These are phyloP conservation scores for Azolla pinnata DNA, from an alignment of 75 land plant species.

Conservation along the genomic window DNA sequence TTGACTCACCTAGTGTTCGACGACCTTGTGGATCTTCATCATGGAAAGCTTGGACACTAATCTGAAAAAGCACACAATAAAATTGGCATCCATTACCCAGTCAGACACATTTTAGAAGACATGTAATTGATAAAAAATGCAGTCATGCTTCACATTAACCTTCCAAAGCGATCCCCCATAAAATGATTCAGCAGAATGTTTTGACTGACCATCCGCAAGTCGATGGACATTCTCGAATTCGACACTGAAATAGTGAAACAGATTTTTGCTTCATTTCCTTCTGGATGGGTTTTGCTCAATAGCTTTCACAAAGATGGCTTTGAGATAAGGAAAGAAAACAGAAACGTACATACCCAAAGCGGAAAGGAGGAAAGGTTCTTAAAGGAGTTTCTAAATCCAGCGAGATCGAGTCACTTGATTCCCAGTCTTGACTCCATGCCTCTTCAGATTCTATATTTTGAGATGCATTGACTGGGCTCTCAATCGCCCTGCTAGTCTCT, in stretches of 20 bases:
- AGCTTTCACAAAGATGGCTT: too few species aligned
- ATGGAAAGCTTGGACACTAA: slow-evolving; percentile 92
- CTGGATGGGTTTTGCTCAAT: too few species aligned
- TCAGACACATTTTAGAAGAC: background rate
- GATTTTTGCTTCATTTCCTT: too few species aligned
- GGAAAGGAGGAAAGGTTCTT: slow-evolving; percentile 87
- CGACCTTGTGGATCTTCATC: slow-evolving; percentile 99
- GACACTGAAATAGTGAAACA: slow-evolving; percentile 41
- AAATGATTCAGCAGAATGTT: slow-evolving; percentile 83
- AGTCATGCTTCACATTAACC: slow-evolving; percentile 27
- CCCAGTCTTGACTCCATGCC: slow-evolving; percentile 57
- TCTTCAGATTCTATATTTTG: slow-evolving; percentile 50
- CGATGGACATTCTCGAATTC: slow-evolving; percentile 86
- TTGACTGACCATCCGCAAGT: slow-evolving; percentile 91
- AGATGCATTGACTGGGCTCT: slow-evolving; percentile 18
- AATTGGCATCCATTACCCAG: background rate
- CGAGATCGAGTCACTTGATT: slow-evolving; percentile 47
- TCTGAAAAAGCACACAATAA: slow-evolving; percentile 26
- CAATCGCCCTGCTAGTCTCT: slow-evolving; percentile 19
- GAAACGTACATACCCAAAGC: slow-evolving; percentile 82
- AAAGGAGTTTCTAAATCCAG: slow-evolving; percentile 82
- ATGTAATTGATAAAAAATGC: background rate
- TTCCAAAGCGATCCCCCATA: slow-evolving; percentile 98
- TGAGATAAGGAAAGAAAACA: too few species aligned
- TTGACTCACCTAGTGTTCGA: slow-evolving; percentile 72